These are phyloP conservation scores for Pyrenula aspistea DNA, from an alignment of 495 filamentous ascomycete species.

Conservation along the genomic window DNA sequence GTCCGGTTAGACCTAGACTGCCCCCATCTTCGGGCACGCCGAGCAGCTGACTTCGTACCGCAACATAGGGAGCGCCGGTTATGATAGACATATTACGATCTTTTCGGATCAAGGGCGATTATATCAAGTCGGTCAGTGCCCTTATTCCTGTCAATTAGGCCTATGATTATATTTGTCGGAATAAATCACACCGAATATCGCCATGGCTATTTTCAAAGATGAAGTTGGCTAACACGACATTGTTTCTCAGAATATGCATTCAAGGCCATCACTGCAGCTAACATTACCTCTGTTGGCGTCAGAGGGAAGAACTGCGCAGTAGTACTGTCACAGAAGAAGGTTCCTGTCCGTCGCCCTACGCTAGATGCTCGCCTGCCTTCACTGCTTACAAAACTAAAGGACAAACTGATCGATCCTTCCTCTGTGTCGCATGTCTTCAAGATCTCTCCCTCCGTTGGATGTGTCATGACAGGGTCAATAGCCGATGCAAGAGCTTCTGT, in stretches of 20 bases:
- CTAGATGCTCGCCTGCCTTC: slow-evolving; percentile 2
- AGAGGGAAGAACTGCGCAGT: slow-evolving; percentile 95
- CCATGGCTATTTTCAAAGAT: too few species aligned
- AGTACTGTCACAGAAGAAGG: slow-evolving; percentile 97
- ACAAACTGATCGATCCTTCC: slow-evolving; percentile 95
- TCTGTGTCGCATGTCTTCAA: slow-evolving; percentile 97
- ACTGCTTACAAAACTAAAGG: slow-evolving; percentile 35
- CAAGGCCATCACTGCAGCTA: slow-evolving; percentile 97
- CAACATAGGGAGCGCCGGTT: slow-evolving; percentile 75
- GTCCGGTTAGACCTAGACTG: neutral
- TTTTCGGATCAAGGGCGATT: slow-evolving; percentile 97
- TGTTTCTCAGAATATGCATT: slow-evolving; percentile 88
- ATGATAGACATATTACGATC: slow-evolving; percentile 98
- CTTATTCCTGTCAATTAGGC: neutral
- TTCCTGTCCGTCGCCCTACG: slow-evolving; percentile 86
- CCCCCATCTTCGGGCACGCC: neutral
- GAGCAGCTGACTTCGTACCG: neutral
- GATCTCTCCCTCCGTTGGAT: slow-evolving; percentile 90
- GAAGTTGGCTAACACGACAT: slow-evolving; percentile 1
- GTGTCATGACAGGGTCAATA: slow-evolving; percentile 97
- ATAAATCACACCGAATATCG: slow-evolving; percentile 2
- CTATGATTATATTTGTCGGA: too few species aligned
- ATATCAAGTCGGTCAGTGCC: slow-evolving; percentile 93
- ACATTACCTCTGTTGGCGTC: slow-evolving; percentile 94
- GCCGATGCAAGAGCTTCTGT: slow-evolving; percentile 91